Percentiles rank a stretch among this genome's conserved stretches.
Conservation (phyloP, 2,329 filamentous ascomycete species). For the Phyllosticta paracitricarpa region DNA sequence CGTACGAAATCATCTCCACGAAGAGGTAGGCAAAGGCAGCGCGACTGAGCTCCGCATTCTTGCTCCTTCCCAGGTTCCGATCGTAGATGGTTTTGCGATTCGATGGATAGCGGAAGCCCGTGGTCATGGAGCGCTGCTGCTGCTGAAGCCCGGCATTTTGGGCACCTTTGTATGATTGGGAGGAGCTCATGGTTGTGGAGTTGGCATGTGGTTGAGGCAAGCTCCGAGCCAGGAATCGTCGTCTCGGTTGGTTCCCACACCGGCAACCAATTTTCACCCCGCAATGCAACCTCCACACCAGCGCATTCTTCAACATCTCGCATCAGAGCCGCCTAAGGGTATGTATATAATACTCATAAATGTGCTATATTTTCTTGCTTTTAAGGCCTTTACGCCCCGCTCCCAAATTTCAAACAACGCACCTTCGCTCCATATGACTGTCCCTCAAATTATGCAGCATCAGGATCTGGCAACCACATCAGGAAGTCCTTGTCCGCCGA, state of each 20-base stretch:
- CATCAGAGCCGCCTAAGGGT: neutral
- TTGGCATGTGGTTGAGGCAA: neutral
- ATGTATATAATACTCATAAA: neutral
- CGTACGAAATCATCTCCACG: constrained; percentile 92
- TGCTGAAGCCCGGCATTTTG: constrained; percentile 2
- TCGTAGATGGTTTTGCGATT: constrained; percentile 98
- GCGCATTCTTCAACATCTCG: neutral
- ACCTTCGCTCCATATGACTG: neutral
- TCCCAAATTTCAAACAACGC: neutral
- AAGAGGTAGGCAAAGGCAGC: constrained; percentile 95
- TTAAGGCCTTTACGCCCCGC: neutral
- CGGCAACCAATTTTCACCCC: neutral
- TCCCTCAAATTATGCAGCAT: constrained; percentile 13
- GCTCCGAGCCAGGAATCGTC: neutral
- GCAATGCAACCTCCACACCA: neutral
- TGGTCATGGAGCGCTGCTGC: constrained; percentile 3
- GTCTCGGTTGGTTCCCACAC: neutral
- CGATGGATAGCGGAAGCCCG: constrained; percentile 73
- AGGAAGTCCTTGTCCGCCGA: constrained; percentile 72
- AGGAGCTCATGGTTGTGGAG: constrained; percentile 8
- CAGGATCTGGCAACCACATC: constrained; percentile 39
- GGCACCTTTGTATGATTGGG: constrained; percentile 7
- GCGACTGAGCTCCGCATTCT: constrained; percentile 81
- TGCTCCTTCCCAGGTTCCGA: constrained; percentile 80
- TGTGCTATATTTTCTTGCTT: neutral